Percentiles rank a stretch among this genome's conserved stretches.
phyloP scores from a whole-genome alignment of 768 basidiomycete species.

The Rhodotorula sphaerocarpa region DNA sequence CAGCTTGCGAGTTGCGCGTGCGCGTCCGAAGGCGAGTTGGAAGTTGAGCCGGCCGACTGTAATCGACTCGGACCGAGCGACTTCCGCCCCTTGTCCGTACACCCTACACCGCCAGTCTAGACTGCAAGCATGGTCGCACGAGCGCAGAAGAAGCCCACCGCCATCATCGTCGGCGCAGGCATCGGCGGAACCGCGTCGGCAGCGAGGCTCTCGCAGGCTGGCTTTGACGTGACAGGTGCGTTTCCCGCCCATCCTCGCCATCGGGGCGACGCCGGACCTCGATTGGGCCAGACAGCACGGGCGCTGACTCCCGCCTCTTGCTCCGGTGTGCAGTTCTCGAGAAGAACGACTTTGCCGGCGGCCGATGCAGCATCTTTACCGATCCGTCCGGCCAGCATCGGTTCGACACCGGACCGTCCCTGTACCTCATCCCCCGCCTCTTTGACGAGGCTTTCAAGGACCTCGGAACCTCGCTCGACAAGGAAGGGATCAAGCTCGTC shows the following conservation, averaged over 20 bases:
- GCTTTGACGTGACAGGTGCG: constrained; percentile 43
- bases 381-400: constrained; percentile 42
- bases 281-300: no score
- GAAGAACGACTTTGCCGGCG: constrained; percentile 47
- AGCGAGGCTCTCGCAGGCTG: constrained; percentile 46
- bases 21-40: constrained; percentile 8
- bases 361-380: constrained; percentile 45
- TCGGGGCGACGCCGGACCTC: no score
- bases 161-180: constrained; percentile 43
- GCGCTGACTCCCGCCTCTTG: not conserved
- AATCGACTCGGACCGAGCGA: no score
- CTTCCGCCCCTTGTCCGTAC: no score
- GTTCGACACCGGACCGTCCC: constrained; percentile 42
- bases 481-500: constrained; percentile 44
- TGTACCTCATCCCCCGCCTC: constrained; percentile 42
- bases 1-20: not conserved
- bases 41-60: no score
- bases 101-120: no score
- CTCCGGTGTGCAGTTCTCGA: constrained; percentile 38
- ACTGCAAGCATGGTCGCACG: not conserved
- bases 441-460: constrained; percentile 46
- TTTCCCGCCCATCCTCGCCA: no score
- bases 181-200: constrained; percentile 46
- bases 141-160: constrained; percentile 9
- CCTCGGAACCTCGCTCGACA: constrained; percentile 42